Conservation (phyloP, 805 yeast genomes). For the Metschnikowia borealis region DNA sequence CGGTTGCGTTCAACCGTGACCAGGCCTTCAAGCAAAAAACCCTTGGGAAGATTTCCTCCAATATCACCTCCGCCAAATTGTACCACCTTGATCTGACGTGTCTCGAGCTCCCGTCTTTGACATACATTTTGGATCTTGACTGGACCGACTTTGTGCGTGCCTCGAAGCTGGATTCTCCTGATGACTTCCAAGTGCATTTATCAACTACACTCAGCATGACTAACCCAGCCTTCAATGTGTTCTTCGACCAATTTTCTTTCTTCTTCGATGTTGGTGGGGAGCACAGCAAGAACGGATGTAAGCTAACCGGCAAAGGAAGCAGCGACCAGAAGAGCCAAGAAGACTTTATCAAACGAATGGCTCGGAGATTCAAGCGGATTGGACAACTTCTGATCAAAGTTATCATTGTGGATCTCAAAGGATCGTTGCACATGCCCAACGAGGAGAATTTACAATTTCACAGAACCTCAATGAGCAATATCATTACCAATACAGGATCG, state of each 20-base stretch:
- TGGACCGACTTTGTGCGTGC: conserved; percentile 23
- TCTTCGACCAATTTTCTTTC: conserved; percentile 34
- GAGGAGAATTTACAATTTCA: conserved; percentile 6
- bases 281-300: neutral
- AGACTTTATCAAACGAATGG: neutral
- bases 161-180: conserved; percentile 3
- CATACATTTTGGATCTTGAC: conserved; percentile 22
- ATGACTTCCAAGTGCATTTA: conserved; percentile 14
- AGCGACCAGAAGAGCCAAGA: neutral
- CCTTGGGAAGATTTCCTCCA: conserved; percentile 15
- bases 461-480: conserved; percentile 27
- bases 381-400: conserved; percentile 18
- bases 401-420: conserved; percentile 28
- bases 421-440: conserved; percentile 30
- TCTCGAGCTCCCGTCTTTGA: conserved; percentile 35
- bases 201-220: conserved; percentile 25
- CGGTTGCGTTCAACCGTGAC: conserved; percentile 12
- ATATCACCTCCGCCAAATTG: conserved; percentile 27
- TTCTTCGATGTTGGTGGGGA: conserved; percentile 9
- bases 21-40: conserved; percentile 13
- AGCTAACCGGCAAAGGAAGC: neutral
- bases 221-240: conserved; percentile 33
- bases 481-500: conserved; percentile 21
- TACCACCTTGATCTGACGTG: conserved; percentile 28
- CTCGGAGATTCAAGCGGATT: neutral